These are phyloP conservation scores for Candida taoyuanica DNA, from an alignment of 805 yeast species.

Conservation along the genomic window DNA sequence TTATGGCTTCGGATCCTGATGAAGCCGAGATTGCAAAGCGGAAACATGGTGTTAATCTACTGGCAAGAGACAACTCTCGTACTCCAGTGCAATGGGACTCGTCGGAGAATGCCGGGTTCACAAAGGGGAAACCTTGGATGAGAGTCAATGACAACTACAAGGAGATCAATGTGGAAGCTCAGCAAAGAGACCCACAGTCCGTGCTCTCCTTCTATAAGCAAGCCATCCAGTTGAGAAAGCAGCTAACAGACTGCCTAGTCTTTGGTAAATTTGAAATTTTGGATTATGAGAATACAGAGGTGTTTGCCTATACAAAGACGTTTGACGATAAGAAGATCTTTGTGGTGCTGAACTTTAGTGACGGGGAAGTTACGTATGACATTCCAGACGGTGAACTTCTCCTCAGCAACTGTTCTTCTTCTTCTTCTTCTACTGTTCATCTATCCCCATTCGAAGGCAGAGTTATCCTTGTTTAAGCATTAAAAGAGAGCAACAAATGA, in stretches of 20 bases:
- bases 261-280: conserved; percentile 43
- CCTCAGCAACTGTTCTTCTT: not conserved
- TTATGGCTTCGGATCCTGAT: conserved; percentile 24
- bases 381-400: conserved; percentile 24
- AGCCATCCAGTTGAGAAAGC: conserved; percentile 40
- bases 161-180: conserved; percentile 44
- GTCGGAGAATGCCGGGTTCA: conserved; percentile 43
- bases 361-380: conserved; percentile 29
- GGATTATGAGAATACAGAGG: conserved; percentile 38
- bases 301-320: conserved; percentile 39
- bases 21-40: conserved; percentile 22
- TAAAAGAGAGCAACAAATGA: too few relatives aligned
- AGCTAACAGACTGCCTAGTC: conserved; percentile 38
- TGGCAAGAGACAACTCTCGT: conserved; percentile 50
- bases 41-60: conserved; percentile 31
- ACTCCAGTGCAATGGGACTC: conserved; percentile 54
- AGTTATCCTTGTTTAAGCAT: not conserved
- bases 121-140: conserved; percentile 49
- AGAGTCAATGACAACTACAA: conserved; percentile 44
- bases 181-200: conserved; percentile 41
- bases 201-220: conserved; percentile 42
- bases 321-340: conserved; percentile 28
- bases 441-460: conserved; percentile 4
- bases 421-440: not conserved
- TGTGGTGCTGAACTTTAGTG: conserved; percentile 40